Conservation (phyloP, 1,139 yeast species). For the Sugiyamaella pinicola region DNA sequence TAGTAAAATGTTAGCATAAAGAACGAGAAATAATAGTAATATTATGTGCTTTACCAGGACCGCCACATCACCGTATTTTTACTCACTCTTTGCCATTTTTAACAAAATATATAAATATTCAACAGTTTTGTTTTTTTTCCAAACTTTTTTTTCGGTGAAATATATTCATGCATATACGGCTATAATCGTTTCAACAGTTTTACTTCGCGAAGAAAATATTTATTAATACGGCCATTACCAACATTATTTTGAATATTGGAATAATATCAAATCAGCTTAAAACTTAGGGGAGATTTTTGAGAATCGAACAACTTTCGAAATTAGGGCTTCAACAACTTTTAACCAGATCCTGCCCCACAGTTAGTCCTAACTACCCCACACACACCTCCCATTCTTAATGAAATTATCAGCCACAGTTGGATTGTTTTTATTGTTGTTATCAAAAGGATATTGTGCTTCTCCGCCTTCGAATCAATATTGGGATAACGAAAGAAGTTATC, state of each 20-base stretch:
- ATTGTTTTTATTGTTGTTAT: background rate
- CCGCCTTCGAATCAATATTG: background rate
- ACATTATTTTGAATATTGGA: too few relatives aligned
- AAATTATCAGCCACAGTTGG: conserved; percentile 3
- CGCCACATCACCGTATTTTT: background rate
- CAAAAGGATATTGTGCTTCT: conserved; percentile 2
- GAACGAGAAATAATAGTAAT: too few relatives aligned
- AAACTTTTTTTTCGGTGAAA: too few relatives aligned
- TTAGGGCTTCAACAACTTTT: too few relatives aligned
- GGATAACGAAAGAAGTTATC: conserved; percentile 3
- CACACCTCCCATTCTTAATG: conserved; percentile 10
- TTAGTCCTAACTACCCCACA: conserved; percentile 1
- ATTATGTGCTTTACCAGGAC: too few relatives aligned
- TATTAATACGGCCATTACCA: too few relatives aligned
- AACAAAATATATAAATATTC: background rate
- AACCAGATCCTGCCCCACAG: too few relatives aligned
- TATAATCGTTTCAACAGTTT: background rate
- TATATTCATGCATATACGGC: conserved; percentile 3
- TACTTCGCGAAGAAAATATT: background rate
- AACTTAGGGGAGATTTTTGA: too few relatives aligned
- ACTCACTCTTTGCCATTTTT: conserved; percentile 20
- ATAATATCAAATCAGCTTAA: too few relatives aligned
- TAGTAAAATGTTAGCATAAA: background rate
- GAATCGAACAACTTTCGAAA: too few relatives aligned
- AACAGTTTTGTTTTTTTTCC: background rate